Evolutionary conservation across 768 basidiomycete genomes (phyloP), one percentile per base, ranked within the genome.

Genomic region (Cantharellus cinnabarinus): DNA sequence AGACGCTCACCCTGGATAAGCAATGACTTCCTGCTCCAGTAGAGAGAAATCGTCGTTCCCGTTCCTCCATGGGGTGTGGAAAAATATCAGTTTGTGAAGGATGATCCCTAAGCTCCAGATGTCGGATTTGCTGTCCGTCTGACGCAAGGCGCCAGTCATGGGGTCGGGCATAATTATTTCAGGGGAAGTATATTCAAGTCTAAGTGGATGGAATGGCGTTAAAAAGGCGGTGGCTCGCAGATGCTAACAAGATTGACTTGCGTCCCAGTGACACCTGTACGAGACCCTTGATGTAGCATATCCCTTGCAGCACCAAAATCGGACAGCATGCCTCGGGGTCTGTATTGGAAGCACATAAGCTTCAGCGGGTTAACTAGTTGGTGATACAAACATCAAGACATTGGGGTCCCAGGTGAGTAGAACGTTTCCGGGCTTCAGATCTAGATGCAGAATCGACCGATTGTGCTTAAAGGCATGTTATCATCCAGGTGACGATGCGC

Each of bases 81-180:
- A 90, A 72, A 95, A 98, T 0, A 94, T 71, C 62, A 98, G 76
- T 65, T 90, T 93, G 73, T 97, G 82, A 15, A 98, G 75, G 59
- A 98, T 88, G 85, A 98, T 90, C 62, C 93, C 93, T 14, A 98
- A 75, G 3, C 88, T 89, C 93, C 94, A 98, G 82, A 95, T 90
- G 67, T 98, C 93, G 3, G 86, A 79, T 66, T 91, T 91, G 0
- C 89, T 88, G 65, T 88, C 84, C 2, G 89, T 75, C 52, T 85
- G 81, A 4, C 73, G 74, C 4, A 86, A 78, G 29, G 75, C 69
- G 0, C 87, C 86, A 0, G 79, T 82, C 3, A 34, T 73, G 52
- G 35, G 35, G 69, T 10, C 78, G 80, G 0, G 80, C 78, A 2
- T 81, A 0, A 98, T 74, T 0, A 88, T 85, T 68, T 97, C 94